phyloP scores from a whole-genome alignment of 768 basidiomycete genomes.

The Collybiopsis confluens region DNA sequence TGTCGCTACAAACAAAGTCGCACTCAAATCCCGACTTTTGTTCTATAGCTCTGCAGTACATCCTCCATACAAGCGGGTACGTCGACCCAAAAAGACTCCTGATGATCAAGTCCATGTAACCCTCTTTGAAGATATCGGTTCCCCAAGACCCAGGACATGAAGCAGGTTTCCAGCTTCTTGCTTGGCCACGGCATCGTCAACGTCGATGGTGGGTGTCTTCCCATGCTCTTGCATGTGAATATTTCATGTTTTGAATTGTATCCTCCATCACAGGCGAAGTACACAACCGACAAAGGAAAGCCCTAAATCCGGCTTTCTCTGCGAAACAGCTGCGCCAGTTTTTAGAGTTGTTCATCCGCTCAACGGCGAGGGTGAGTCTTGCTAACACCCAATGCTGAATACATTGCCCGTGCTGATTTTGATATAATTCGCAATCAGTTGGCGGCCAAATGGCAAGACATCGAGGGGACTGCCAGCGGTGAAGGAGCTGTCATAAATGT shows the following conservation, averaged over 20 bases:
- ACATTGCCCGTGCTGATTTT: not conserved
- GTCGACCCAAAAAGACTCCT: not conserved
- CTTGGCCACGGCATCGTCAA: conserved; percentile 21
- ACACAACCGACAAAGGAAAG: conserved; percentile 28
- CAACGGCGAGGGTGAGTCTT: conserved; percentile 13
- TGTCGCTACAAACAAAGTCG: not conserved
- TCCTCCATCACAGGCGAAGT: conserved; percentile 9
- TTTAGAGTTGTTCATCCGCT: conserved; percentile 21
- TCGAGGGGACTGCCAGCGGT: not conserved
- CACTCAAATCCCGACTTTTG: too few species aligned
- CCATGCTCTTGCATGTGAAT: too few species aligned
- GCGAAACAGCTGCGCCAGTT: conserved; percentile 19
- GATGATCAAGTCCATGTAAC: not conserved
- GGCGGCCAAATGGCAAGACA: conserved; percentile 9
- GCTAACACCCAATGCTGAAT: not conserved
- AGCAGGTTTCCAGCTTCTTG: conserved; percentile 12
- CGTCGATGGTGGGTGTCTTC: conserved; percentile 18
- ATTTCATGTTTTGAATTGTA: too few species aligned
- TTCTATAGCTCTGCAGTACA: conserved; percentile 17
- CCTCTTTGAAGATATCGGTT: conserved; percentile 17
- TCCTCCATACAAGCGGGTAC: conserved; percentile 15
- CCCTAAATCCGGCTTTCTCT: conserved; percentile 29
- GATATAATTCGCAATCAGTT: conserved; percentile 12
- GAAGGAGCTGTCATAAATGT: conserved; percentile 18
- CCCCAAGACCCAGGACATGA: conserved; percentile 18